These are phyloP conservation scores for Pichia sp. DNA, from an alignment of 1,139 yeast species.

Conservation along the genomic window DNA sequence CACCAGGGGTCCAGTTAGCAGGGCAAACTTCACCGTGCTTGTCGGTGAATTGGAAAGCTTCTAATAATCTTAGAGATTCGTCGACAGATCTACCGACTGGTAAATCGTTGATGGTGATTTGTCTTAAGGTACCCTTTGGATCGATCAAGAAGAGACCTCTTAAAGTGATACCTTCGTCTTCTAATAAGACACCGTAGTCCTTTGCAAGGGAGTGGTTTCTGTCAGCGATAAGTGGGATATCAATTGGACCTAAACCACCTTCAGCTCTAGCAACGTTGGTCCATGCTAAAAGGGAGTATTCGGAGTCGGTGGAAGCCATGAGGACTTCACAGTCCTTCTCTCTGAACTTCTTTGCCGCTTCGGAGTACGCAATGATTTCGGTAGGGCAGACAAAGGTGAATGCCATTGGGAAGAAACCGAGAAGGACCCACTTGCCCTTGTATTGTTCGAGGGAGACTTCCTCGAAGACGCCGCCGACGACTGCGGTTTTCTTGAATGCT, in stretches of 20 bases:
- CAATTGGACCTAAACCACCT: slow-evolving; percentile 95
- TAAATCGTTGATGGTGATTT: slow-evolving; percentile 93
- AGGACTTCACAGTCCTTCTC: slow-evolving; percentile 83
- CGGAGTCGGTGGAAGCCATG: slow-evolving; percentile 97
- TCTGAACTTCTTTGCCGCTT: slow-evolving; percentile 82
- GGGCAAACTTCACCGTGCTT: slow-evolving; percentile 98
- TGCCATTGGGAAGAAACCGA: slow-evolving; percentile 96
- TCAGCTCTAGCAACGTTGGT: slow-evolving; percentile 93
- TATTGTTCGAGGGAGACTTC: slow-evolving; percentile 89
- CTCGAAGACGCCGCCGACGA: slow-evolving; percentile 90
- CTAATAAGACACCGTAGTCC: slow-evolving; percentile 95
- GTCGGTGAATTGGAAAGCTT: slow-evolving; percentile 98
- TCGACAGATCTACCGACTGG: slow-evolving; percentile 99
- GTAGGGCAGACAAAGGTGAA: slow-evolving; percentile 99
- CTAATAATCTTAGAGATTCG: slow-evolving; percentile 93
- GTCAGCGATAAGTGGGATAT: slow-evolving; percentile 93
- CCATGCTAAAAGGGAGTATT: slow-evolving; percentile 96
- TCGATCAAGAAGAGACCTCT: slow-evolving; percentile 98
- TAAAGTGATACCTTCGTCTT: slow-evolving; percentile 92
- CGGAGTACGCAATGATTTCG: slow-evolving; percentile 96
- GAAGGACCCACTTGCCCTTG: slow-evolving; percentile 95
- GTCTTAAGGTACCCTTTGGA: slow-evolving; percentile 92
- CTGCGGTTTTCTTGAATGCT: slow-evolving; percentile 91
- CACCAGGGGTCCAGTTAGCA: slow-evolving; percentile 98
- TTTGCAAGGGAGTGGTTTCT: slow-evolving; percentile 90